Percentiles rank a stretch among this genome's conserved stretches.
Conservation (phyloP, 108 stramenopile genomes). For the Cyclostephanos tholiformis region DNA sequence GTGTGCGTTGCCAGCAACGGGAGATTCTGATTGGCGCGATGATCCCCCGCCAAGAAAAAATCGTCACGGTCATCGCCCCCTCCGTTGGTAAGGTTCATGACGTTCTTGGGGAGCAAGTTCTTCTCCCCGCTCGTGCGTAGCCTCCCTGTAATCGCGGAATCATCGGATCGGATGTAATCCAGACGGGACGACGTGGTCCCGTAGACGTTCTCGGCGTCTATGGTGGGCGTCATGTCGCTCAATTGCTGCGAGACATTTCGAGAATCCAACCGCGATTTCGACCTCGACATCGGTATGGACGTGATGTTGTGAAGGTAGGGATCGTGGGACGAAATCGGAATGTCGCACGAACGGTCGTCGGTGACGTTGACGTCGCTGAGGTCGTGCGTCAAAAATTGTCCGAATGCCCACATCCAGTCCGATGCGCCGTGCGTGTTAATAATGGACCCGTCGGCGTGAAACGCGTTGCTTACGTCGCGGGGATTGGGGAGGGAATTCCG, state of each 20-base stretch:
- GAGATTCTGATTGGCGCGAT: constrained; percentile 51
- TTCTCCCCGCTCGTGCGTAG: constrained; percentile 14
- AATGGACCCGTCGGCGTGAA: background rate
- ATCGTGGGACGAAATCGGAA: constrained; percentile 22
- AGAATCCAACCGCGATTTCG: background rate
- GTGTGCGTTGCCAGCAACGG: constrained; percentile 29
- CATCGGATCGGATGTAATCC: constrained; percentile 17
- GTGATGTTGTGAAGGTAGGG: constrained; percentile 18
- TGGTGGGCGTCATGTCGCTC: constrained; percentile 20
- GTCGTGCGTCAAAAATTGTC: constrained; percentile 47
- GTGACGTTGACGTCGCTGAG: constrained; percentile 23
- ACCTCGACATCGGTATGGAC: constrained; percentile 13
- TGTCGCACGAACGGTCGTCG: constrained; percentile 2
- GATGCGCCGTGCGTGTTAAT: background rate
- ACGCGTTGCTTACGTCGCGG: background rate
- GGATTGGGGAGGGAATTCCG: background rate
- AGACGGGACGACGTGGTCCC: constrained; percentile 12
- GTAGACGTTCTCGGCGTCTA: constrained; percentile 27
- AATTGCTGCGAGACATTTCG: constrained; percentile 9
- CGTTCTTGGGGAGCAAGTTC: constrained; percentile 33
- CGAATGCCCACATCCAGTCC: constrained; percentile 41
- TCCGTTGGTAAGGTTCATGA: constrained; percentile 22
- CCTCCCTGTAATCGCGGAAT: constrained; percentile 10
- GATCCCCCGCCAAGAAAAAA: constrained; percentile 48
- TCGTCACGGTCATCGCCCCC: constrained; percentile 27